phyloP scores from a whole-genome alignment of 768 basidiomycete genomes.

The Sarcodon aspratus region DNA sequence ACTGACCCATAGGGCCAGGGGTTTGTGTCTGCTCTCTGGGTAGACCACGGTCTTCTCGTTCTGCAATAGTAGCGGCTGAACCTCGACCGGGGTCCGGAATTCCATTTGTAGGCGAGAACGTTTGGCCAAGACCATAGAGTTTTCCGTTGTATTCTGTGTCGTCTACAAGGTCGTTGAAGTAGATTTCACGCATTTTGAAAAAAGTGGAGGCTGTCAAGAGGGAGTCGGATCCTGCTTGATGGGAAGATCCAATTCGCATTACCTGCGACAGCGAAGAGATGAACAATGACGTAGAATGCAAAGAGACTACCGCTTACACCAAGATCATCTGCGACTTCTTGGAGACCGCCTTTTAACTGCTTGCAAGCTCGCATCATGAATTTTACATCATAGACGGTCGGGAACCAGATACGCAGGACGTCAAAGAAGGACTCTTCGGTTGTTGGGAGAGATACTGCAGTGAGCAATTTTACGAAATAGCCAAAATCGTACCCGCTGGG shows the following conservation, averaged over 20 bases:
- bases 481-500: constrained; percentile 97
- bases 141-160: constrained; percentile 74
- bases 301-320: constrained; percentile 43
- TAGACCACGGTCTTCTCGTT: constrained; percentile 56
- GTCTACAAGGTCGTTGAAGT: constrained; percentile 86
- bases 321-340: constrained; percentile 93
- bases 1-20: constrained; percentile 42
- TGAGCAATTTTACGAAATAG: constrained; percentile 91
- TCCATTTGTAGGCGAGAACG: constrained; percentile 59
- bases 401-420: constrained; percentile 85
- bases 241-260: constrained; percentile 78
- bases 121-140: constrained; percentile 75
- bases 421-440: constrained; percentile 88
- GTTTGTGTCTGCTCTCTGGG: constrained; percentile 47
- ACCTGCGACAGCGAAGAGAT: constrained; percentile 37
- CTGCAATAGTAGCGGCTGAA: constrained; percentile 65
- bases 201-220: constrained; percentile 89
- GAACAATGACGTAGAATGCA: neutral
- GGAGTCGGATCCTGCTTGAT: constrained; percentile 97
- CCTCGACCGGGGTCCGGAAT: constrained; percentile 54
- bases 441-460: constrained; percentile 74
- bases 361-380: constrained; percentile 87
- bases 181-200: constrained; percentile 90
- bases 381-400: constrained; percentile 95
- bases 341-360: constrained; percentile 74